Base-by-base conservation (phyloP, 2,329 filamentous ascomycete genomes). In the Pseudogymnoascus sp. region DNA sequence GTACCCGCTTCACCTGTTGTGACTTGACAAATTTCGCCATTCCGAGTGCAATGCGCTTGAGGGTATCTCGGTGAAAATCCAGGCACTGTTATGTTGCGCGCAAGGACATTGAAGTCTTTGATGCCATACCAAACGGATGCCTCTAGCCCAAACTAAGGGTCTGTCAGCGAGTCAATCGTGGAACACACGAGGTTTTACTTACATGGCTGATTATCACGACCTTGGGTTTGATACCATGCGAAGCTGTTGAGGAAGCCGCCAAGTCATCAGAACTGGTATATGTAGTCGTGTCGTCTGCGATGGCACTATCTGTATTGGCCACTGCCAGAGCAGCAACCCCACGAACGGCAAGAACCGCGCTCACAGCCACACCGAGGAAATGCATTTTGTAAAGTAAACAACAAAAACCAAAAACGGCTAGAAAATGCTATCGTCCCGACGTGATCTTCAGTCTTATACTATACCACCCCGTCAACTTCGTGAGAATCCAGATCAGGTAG, bases 31-130 rank as follows among this genome's bases (percentile, higher is more conserved):
- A 92, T 76, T 2, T 80, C 77, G 31, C 81, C 77, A 66, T 85
- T 75, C 9, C 75, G 74, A 0, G 83, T 86, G 73, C 89, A 92
- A 71, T 87, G 83, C 0, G 85, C 80, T 15, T 82, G 74, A 0
- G 87, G 87, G 70, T 82, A 90, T 2, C 87, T 73, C 69, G 86
- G 84, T 0, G 85, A 89, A 9, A 89, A 77, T 1, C 87, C 87
- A 0, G 84, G 81, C 0, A 85, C 71, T 2, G 82, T 79, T 67
- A 88, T 77, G 65, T 84, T 84, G 39, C 79, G 74, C 0, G 80
- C 81, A 0, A 82, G 74, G 15, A 90, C 87, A 63, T 83, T 61
- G 72, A 75, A 72, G 0, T 75, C 75, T 33, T 75, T 74, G 12
- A 66, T 67, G 9, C 75, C 70, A 70, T 84, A 84, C 86, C 85